A percentile compares a stretch with the other conserved stretches of the same genome.
phyloP scores from a whole-genome alignment of 164 flowering plant species.

The Magnolia kwangsiensis region DNA sequence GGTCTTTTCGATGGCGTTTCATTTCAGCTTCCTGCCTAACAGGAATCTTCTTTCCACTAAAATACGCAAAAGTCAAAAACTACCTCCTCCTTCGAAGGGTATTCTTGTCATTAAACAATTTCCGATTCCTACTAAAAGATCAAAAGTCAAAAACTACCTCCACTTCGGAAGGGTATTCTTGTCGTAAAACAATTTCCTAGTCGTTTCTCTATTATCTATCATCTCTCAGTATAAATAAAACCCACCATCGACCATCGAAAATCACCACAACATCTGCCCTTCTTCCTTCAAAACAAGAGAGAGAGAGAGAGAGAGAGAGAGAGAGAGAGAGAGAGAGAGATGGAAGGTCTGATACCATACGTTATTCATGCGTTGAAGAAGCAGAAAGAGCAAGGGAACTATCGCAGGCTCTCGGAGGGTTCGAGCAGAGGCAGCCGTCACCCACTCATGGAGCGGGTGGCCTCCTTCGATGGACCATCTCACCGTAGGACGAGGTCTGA shows the following conservation, averaged over 20 bases:
- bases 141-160: too few relatives aligned
- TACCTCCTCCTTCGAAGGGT: too few relatives aligned
- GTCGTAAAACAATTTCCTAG: not conserved
- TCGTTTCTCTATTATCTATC: not conserved
- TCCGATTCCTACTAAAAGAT: too few relatives aligned
- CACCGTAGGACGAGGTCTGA: constrained; percentile 28
- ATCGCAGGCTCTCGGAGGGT: constrained; percentile 23
- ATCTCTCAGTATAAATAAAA: not conserved
- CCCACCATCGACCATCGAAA: too few relatives aligned
- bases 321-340: not conserved
- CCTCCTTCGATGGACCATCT: constrained; percentile 28
- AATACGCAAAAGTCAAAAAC: too few relatives aligned
- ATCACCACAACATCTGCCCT: too few relatives aligned
- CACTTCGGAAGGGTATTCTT: too few relatives aligned
- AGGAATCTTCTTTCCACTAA: too few relatives aligned
- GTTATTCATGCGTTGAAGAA: constrained; percentile 36
- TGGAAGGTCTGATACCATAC: constrained; percentile 51
- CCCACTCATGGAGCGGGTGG: not conserved
- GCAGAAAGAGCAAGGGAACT: constrained; percentile 24
- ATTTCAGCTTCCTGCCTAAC: too few relatives aligned
- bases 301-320: too few relatives aligned
- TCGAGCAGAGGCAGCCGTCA: constrained; percentile 31
- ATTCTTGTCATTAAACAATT: too few relatives aligned
- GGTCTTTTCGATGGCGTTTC: too few relatives aligned
- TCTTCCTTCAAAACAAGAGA: not conserved